phyloP scores from a whole-genome alignment of 345 rosid species.

The Ceriops tagal region DNA sequence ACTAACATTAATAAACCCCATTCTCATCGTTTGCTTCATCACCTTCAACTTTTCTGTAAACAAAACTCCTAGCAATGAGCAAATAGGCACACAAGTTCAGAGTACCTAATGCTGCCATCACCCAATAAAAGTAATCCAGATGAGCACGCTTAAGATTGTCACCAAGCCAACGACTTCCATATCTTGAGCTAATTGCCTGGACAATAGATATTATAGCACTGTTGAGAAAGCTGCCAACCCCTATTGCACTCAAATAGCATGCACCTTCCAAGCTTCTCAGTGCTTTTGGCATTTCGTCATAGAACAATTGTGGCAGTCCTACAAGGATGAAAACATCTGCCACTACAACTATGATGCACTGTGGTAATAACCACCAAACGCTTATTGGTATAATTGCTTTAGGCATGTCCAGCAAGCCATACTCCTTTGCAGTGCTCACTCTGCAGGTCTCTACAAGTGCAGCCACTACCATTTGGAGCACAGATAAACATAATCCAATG shows the following conservation, averaged over 20 bases:
- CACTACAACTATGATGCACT: constrained; percentile 50
- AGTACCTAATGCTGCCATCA: constrained; percentile 62
- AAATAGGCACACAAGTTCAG: constrained; percentile 47
- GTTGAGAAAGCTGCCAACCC: constrained; percentile 73
- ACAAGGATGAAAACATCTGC: constrained; percentile 62
- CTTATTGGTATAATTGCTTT: constrained; percentile 60
- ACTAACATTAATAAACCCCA: too few relatives aligned
- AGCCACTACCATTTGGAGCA: constrained; percentile 55
- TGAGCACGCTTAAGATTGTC: constrained; percentile 23
- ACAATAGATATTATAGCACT: constrained; percentile 40
- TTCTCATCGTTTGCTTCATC: too few relatives aligned
- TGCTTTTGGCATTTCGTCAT: constrained; percentile 72
- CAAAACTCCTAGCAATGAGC: constrained; percentile 49
- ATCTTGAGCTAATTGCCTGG: too few relatives aligned
- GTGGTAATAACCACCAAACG: constrained; percentile 82
- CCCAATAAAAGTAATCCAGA: constrained; percentile 63
- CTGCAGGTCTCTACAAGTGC: constrained; percentile 65
- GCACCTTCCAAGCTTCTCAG: constrained; percentile 90
- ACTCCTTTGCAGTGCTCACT: constrained; percentile 42
- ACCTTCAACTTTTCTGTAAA: constrained; percentile 46
- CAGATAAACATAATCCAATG: constrained; percentile 60
- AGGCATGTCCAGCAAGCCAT: constrained; percentile 52
- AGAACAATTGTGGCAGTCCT: constrained; percentile 84
- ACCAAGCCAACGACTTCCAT: too few relatives aligned
- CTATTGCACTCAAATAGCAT: constrained; percentile 49